Evolutionary conservation across 179 eudicot species (phyloP), one percentile per base, ranked within the genome.

Genomic region (Kewa caespitosa): DNA sequence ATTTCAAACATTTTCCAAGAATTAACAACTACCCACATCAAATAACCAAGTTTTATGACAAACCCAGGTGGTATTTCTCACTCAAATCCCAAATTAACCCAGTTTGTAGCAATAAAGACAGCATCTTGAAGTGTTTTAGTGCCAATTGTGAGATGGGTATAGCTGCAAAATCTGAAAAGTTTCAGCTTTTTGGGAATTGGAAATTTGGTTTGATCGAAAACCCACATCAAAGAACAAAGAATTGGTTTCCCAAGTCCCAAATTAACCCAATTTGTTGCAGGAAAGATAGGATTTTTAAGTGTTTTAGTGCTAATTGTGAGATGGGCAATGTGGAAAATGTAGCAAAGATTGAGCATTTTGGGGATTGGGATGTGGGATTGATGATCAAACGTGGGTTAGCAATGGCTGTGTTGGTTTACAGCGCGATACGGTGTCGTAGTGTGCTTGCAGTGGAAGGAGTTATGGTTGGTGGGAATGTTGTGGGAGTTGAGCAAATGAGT

Each of bases 391-490:
- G 79, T 38, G 79, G 64, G 15, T 55, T 76, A 63, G 67, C 36
- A 7, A 38, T 42, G 34, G 43, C 30, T 32, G 46, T 76, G 22
- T 42, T 76, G 61, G 60, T 60, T 52, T 76, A 48, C 41, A 59
- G 74, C 18, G 38, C 54, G 9, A 17, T 76, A 23, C 63, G 74
- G 74, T 76, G 74, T 69, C 46, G 54, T 69, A 39, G 27, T 30
- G 79, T 69, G 43, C 59, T 76, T 76, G 79, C 79, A 17, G 10
- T 32, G 2, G 72, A 69, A 31, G 74, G 74, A 15, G 18, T n/a
- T 68, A 31, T 59, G 59, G 52, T 34, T 18, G 67, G 42, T 67
- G 73, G 73, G 25, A 25, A 67, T 54, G 79, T 69, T 67, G 57
- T 76, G 69, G 74, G 80, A 14, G 33, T 77, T 42, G 61, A 69